A percentile compares a stretch with the other conserved stretches of the same genome.
phyloP scores from a whole-genome alignment of 345 rosid genomes.

The Lepidium didymum region DNA sequence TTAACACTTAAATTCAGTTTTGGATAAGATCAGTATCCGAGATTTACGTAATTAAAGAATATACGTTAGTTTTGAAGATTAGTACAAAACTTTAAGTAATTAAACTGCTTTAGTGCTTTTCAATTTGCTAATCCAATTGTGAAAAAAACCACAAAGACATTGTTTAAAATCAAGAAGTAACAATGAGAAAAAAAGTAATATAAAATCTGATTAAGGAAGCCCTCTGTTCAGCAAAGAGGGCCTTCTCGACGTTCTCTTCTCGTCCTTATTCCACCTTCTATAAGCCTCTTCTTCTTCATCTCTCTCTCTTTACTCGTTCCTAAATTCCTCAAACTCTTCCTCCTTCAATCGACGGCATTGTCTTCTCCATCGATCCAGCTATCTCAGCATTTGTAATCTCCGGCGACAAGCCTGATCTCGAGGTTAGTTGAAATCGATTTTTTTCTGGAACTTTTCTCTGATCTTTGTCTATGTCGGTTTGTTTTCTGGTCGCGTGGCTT shows the following conservation, averaged over 20 bases:
- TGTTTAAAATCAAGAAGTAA: neutral
- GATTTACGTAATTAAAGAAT: neutral
- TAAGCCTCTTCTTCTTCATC: conserved; percentile 17
- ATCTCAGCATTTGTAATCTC: conserved; percentile 13
- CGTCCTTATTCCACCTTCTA: neutral
- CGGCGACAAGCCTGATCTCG: conserved; percentile 20
- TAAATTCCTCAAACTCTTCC: neutral
- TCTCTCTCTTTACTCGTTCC: conserved; percentile 13
- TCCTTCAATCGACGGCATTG: neutral
- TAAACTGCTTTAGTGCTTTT: neutral
- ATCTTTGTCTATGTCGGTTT: conserved; percentile 16
- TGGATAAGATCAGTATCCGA: neutral
- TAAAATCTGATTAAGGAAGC: neutral
- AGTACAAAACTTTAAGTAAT: neutral
- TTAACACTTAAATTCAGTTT: neutral
- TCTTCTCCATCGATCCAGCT: conserved; percentile 7
- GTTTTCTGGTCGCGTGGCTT: neutral
- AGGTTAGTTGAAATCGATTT: conserved; percentile 26
- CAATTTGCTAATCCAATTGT: neutral
- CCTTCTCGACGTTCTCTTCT: conserved; percentile 4
- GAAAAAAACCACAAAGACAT: neutral
- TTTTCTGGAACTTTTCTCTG: neutral
- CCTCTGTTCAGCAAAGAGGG: conserved; percentile 14
- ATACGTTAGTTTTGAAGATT: neutral
- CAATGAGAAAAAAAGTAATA: neutral